Percentiles rank a stretch among this genome's conserved stretches.
Conservation (phyloP, 106 monocot genomes). For the Dioscorea alata region DNA sequence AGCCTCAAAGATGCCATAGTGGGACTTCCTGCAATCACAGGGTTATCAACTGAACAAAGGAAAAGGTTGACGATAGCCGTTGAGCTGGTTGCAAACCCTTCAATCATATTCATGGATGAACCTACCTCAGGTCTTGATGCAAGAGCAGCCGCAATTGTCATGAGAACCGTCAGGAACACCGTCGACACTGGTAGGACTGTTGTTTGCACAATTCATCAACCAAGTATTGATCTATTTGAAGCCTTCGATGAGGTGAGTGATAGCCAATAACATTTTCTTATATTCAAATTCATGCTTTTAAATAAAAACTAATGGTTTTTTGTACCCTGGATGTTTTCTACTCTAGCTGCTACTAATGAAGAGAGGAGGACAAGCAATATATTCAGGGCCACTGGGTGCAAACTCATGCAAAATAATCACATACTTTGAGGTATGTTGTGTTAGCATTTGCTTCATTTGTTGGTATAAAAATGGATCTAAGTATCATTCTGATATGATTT, state of each 20-base stretch:
- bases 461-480: too few relatives aligned
- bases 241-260: constrained; percentile 64
- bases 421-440: too few relatives aligned
- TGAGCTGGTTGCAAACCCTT: constrained; percentile 64
- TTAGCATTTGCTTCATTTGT: too few relatives aligned
- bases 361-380: constrained; percentile 60
- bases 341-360: constrained; percentile 41
- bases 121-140: constrained; percentile 75
- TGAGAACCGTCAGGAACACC: constrained; percentile 65
- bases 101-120: constrained; percentile 70
- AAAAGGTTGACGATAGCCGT: constrained; percentile 65
- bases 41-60: constrained; percentile 60
- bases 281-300: too few relatives aligned
- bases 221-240: constrained; percentile 66
- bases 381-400: constrained; percentile 39
- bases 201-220: constrained; percentile 64
- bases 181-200: constrained; percentile 64
- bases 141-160: constrained; percentile 65
- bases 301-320: too few relatives aligned
- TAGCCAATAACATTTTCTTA: too few relatives aligned
- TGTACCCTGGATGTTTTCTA: too few relatives aligned
- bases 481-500: too few relatives aligned
- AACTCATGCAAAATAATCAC: constrained; percentile 28
- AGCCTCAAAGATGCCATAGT: constrained; percentile 42
- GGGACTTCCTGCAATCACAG: constrained; percentile 46